Percentiles rank a stretch among this genome's conserved stretches.
These are phyloP conservation scores for Trichomonas vaginalis DNA, from an alignment of 208 protist species.

Conservation along the genomic window DNA sequence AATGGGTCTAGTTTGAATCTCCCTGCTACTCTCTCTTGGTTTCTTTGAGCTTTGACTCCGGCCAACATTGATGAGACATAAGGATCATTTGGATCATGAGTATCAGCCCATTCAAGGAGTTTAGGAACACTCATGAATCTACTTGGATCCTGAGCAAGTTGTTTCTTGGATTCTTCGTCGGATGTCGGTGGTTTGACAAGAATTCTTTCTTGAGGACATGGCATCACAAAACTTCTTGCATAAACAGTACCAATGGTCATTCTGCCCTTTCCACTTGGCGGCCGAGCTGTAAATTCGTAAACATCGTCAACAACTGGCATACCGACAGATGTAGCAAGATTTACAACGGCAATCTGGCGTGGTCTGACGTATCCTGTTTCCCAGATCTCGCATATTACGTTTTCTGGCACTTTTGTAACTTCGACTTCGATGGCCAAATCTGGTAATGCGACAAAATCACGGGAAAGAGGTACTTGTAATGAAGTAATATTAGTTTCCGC, in stretches of 20 bases:
- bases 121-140: neutral
- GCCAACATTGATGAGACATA: neutral
- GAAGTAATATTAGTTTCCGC: neutral
- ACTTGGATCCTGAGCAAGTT: neutral
- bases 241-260: neutral
- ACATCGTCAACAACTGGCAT: neutral
- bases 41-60: neutral
- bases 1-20: neutral
- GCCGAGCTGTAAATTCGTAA: neutral
- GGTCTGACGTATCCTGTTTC: neutral
- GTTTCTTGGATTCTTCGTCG: neutral
- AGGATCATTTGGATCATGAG: slow-evolving; percentile 15
- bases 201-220: neutral
- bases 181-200: neutral
- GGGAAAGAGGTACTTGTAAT: neutral
- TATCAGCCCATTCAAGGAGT: neutral
- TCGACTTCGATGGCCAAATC: no score
- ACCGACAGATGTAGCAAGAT: neutral
- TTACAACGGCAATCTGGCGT: neutral
- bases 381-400: neutral
- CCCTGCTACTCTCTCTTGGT: neutral
- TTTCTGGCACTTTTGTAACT: neutral
- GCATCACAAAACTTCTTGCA: neutral
- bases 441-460: neutral
- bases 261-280: neutral